Evolutionary conservation across 2,329 filamentous ascomycete genomes (phyloP).

Genomic region (Stagonosporopsis chrysanthemi): DNA sequence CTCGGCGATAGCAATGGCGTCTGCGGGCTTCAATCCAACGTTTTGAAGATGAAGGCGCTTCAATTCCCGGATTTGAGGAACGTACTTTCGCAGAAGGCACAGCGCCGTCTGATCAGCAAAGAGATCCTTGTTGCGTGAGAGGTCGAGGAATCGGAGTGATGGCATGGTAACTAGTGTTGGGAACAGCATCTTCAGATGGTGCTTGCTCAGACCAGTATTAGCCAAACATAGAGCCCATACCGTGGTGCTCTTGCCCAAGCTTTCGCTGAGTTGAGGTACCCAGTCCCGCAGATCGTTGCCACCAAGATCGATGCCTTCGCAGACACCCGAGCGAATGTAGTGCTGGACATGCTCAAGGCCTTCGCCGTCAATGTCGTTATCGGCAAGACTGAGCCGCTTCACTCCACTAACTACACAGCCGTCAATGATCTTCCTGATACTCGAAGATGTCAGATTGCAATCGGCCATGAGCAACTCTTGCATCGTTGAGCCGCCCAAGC

Average conservation of each 20-base stretch:
- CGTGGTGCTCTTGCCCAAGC: constrained; percentile 58
- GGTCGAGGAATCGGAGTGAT: constrained; percentile 85
- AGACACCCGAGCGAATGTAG: constrained; percentile 78
- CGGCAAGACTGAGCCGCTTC: constrained; percentile 79
- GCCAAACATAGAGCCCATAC: constrained; percentile 86
- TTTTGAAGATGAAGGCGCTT: constrained; percentile 88
- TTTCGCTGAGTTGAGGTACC: constrained; percentile 58
- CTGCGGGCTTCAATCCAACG: constrained; percentile 82
- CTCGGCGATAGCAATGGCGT: constrained; percentile 90
- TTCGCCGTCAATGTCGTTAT: constrained; percentile 77
- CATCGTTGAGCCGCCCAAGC: constrained; percentile 76
- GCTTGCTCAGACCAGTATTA: constrained; percentile 79
- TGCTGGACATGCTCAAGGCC: constrained; percentile 77
- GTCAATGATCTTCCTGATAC: constrained; percentile 80
- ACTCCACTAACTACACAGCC: constrained; percentile 81
- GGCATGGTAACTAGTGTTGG: constrained; percentile 74
- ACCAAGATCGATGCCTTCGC: constrained; percentile 87
- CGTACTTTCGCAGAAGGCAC: constrained; percentile 77
- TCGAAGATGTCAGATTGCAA: constrained; percentile 73
- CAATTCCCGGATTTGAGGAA: constrained; percentile 78
- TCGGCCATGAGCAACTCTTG: constrained; percentile 86
- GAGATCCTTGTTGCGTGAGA: constrained; percentile 86
- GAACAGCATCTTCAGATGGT: constrained; percentile 76
- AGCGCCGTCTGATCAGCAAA: constrained; percentile 81
- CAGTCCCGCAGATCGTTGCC: constrained; percentile 73